Evolutionary conservation across 768 basidiomycete species (phyloP).

Genomic region (Boletus sp.): DNA sequence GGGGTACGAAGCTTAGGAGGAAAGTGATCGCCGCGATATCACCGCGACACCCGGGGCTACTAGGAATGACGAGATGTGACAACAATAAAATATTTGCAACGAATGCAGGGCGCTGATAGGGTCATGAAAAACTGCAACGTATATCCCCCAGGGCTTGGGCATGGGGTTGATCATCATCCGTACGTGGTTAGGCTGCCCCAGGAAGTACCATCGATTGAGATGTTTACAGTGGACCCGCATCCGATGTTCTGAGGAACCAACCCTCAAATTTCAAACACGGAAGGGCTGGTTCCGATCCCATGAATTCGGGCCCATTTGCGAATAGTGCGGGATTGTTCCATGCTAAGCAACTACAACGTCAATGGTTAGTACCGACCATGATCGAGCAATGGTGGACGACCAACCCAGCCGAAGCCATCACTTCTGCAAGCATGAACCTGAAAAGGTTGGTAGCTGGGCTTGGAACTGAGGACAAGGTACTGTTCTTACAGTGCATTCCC

Average conservation of each 20-base stretch:
- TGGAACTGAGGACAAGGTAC: background rate
- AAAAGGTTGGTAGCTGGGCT: background rate
- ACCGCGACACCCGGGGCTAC: background rate
- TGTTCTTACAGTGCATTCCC: background rate
- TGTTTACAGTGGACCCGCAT: background rate
- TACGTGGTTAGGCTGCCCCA: background rate
- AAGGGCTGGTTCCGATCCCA: background rate
- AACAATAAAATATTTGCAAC: background rate
- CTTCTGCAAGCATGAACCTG: background rate
- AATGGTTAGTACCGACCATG: background rate
- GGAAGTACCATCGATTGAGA: background rate
- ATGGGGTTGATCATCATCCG: background rate
- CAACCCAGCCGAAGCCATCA: background rate
- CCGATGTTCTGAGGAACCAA: background rate
- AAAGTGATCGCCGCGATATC: background rate
- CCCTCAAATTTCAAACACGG: background rate
- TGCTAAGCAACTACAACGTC: background rate
- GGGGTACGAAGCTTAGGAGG: background rate
- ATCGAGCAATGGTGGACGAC: too few species aligned
- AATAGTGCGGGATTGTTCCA: background rate
- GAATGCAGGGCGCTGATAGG: background rate
- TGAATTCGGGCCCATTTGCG: background rate
- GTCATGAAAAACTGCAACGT: background rate
- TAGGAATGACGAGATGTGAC: background rate
- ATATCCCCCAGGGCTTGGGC: background rate